These are phyloP conservation scores for Tolypocladium nubicola DNA, from an alignment of 2,329 filamentous ascomycete species.

Conservation along the genomic window DNA sequence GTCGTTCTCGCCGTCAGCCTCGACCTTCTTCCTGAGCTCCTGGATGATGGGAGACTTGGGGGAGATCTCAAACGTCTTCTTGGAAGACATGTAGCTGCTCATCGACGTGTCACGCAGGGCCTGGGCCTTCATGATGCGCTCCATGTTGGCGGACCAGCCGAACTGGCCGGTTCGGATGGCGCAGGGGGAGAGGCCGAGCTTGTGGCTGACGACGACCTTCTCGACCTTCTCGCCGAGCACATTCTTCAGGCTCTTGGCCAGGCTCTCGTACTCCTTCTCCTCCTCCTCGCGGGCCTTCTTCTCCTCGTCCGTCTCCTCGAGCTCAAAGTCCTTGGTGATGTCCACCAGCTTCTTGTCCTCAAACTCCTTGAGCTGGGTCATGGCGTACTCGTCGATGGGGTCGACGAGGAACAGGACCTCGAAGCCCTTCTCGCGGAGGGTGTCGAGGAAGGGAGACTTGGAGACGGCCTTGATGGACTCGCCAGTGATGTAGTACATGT, in stretches of 20 bases:
- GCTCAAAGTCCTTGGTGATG: conserved; percentile 99
- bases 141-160: conserved; percentile 99
- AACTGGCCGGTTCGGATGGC: conserved; percentile 99
- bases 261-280: conserved; percentile 95
- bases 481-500: conserved; percentile 99
- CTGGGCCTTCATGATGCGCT: conserved; percentile 99
- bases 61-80: conserved; percentile 99
- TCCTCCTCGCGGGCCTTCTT: conserved; percentile 90
- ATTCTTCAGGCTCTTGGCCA: conserved; percentile 98
- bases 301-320: conserved; percentile 99
- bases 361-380: conserved; percentile 99
- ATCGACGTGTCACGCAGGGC: conserved; percentile 99
- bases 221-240: conserved; percentile 98
- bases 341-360: conserved; percentile 99
- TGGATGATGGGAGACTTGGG: conserved; percentile 95
- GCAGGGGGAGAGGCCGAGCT: conserved; percentile 87
- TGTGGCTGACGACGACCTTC: conserved; percentile 99
- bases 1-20: conserved; percentile 94
- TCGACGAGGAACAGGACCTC: conserved; percentile 99
- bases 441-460: conserved; percentile 98
- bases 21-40: conserved; percentile 99
- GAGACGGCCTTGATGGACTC: conserved; percentile 97
- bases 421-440: conserved; percentile 98
- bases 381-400: conserved; percentile 98
- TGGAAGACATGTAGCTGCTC: conserved; percentile 99